A percentile compares a stretch with the other conserved stretches of the same genome.
Evolutionary conservation across 257 asterid genomes (phyloP).

Genomic region (Nicotiana sylvestris): DNA sequence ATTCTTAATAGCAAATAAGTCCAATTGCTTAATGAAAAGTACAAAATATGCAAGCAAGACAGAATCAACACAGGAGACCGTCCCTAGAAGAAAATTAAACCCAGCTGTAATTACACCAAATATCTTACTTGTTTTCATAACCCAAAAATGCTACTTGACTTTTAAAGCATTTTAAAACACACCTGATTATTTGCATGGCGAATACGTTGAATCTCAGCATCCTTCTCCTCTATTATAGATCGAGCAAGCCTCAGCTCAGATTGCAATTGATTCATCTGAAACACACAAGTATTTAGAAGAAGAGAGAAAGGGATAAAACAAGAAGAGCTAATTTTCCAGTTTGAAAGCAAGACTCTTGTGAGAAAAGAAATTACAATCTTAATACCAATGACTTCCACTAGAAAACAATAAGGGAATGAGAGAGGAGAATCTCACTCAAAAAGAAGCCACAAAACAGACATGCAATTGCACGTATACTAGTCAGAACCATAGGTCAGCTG

Average conservation of each 20-base stretch:
- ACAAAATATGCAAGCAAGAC: neutral
- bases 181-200: conserved; percentile 87
- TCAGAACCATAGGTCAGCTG: neutral
- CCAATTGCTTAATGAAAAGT: neutral
- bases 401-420: neutral
- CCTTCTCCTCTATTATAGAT: conserved; percentile 90
- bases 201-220: conserved; percentile 71
- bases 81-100: neutral
- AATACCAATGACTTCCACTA: neutral
- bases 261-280: conserved; percentile 92
- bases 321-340: neutral
- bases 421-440: neutral
- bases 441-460: neutral
- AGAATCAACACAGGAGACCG: neutral
- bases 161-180: neutral
- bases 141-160: neutral
- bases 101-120: neutral
- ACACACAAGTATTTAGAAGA: conserved; percentile 12
- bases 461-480: neutral
- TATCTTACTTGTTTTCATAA: neutral
- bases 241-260: conserved; percentile 92
- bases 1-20: neutral
- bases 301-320: neutral
- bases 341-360: neutral
- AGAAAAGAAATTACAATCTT: neutral